Conservation (phyloP, 2,329 filamentous ascomycete species). For the Neophaeococcomyces aloes region DNA sequence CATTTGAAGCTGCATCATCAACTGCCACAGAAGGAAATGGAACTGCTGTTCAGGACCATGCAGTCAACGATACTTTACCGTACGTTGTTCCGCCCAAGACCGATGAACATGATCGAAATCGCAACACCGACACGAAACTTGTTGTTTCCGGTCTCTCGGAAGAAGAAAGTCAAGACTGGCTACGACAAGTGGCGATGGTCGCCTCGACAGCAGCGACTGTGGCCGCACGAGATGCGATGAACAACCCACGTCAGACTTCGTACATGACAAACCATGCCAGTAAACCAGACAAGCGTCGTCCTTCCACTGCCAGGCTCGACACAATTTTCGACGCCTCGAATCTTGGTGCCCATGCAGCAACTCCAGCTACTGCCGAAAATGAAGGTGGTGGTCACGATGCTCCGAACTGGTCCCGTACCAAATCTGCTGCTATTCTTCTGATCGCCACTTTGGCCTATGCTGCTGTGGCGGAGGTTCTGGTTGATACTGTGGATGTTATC, state of each 20-base stretch:
- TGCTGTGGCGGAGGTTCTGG: slow-evolving; percentile 92
- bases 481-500: slow-evolving; percentile 95
- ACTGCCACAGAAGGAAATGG: slow-evolving; percentile 18
- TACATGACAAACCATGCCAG: slow-evolving; percentile 28
- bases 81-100: slow-evolving; percentile 67
- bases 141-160: slow-evolving; percentile 61
- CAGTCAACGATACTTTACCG: slow-evolving; percentile 29
- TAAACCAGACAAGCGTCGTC: slow-evolving; percentile 25
- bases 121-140: slow-evolving; percentile 27
- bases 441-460: slow-evolving; percentile 86
- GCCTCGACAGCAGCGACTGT: slow-evolving; percentile 83
- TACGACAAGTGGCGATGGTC: slow-evolving; percentile 84
- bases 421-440: slow-evolving; percentile 82
- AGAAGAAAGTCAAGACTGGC: slow-evolving; percentile 68
- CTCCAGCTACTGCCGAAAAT: slow-evolving; percentile 18
- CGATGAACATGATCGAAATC: not conserved
- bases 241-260: slow-evolving; percentile 42
- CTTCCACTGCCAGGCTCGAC: slow-evolving; percentile 25
- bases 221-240: slow-evolving; percentile 65
- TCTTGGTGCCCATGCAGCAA: slow-evolving; percentile 41
- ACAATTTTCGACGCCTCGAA: slow-evolving; percentile 27
- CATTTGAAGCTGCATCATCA: slow-evolving; percentile 23
- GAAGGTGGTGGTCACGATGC: slow-evolving; percentile 69
- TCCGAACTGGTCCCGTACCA: slow-evolving; percentile 92
- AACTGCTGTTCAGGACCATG: slow-evolving; percentile 36